A percentile compares a stretch with the other conserved stretches of the same genome.
Evolutionary conservation across 768 basidiomycete species (phyloP).

Genomic region (Pisolithus tinctorius): DNA sequence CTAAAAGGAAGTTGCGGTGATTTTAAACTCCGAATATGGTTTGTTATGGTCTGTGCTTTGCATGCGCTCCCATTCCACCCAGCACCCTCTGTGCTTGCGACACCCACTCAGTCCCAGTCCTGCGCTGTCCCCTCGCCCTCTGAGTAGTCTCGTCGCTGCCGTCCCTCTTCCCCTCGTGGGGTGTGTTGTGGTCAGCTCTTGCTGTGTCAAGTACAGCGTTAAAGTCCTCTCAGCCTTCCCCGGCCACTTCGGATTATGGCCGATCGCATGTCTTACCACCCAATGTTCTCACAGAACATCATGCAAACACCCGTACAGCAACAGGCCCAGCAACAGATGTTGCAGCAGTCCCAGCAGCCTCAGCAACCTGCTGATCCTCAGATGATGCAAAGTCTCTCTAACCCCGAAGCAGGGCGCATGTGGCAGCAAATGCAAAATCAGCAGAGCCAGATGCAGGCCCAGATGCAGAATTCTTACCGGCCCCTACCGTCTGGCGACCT

Average conservation of each 20-base stretch:
- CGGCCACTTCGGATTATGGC: constrained; percentile 44
- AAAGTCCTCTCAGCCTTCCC: constrained; percentile 14
- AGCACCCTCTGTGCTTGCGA: constrained; percentile 34
- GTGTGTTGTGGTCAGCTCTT: constrained; percentile 17
- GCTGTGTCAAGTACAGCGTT: not conserved
- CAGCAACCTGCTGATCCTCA: constrained; percentile 31
- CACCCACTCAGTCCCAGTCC: constrained; percentile 16
- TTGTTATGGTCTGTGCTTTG: constrained; percentile 33
- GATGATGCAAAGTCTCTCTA: constrained; percentile 35
- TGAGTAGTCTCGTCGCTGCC: constrained; percentile 31
- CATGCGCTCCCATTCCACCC: constrained; percentile 52
- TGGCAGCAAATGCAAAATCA: constrained; percentile 53
- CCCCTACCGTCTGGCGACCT: constrained; percentile 37
- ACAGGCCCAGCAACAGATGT: constrained; percentile 34
- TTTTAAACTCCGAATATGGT: constrained; percentile 28
- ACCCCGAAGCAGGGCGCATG: constrained; percentile 45
- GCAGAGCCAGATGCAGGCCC: constrained; percentile 33
- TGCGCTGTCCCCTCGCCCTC: constrained; percentile 41
- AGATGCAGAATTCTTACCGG: constrained; percentile 38
- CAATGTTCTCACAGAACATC: constrained; percentile 47
- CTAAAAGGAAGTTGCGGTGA: too few relatives aligned
- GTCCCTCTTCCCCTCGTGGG: constrained; percentile 17
- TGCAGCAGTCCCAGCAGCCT: constrained; percentile 40
- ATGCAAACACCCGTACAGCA: constrained; percentile 35
- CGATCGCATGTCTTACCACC: constrained; percentile 51